Evolutionary conservation across 805 yeast genomes (phyloP).

Genomic region (Kodamaea nitidulidarum): DNA sequence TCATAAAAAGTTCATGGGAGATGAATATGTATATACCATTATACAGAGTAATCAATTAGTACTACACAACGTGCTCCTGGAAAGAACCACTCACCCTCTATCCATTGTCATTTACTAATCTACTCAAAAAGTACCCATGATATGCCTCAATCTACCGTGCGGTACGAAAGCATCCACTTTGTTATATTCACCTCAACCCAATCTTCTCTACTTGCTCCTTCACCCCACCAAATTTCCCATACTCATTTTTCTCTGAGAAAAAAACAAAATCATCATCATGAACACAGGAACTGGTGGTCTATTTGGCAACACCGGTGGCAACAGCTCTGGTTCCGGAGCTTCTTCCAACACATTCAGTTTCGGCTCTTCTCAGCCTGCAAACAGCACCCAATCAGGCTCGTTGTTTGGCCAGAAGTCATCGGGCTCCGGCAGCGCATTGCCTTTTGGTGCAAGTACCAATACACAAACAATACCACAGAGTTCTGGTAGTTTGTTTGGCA

Average conservation of each 20-base stretch:
- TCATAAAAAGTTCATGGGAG: too few relatives aligned
- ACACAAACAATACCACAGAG: neutral
- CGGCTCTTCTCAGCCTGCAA: neutral
- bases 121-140: too few relatives aligned
- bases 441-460: neutral
- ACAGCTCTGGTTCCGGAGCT: neutral
- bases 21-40: too few relatives aligned
- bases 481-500: conserved; percentile 5
- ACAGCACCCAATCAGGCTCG: conserved; percentile 1
- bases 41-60: too few relatives aligned
- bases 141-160: too few relatives aligned
- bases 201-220: neutral
- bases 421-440: neutral
- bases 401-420: conserved; percentile 10
- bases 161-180: too few relatives aligned
- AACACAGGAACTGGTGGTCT: conserved; percentile 1
- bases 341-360: neutral
- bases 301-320: conserved; percentile 6
- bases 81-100: too few relatives aligned
- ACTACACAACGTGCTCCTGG: too few relatives aligned
- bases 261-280: neutral
- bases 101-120: too few relatives aligned
- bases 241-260: neutral
- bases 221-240: neutral
- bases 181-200: neutral